Base-by-base conservation (phyloP, 306 rosid genomes). In the Acacia acuminata region DNA sequence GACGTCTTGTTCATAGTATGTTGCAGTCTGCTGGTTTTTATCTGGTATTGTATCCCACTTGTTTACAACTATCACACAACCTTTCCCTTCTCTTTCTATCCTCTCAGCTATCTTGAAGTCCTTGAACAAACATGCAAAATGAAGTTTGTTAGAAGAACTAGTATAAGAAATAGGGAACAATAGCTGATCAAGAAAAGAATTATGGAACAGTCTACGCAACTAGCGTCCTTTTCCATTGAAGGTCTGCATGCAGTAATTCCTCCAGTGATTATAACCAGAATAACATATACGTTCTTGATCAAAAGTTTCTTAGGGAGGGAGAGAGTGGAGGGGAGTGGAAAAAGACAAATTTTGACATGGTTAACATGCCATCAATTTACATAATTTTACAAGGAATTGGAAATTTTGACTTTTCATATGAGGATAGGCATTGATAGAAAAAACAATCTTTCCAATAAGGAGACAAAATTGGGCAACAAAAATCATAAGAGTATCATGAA, bases 31-130 rank as follows among this genome's bases (percentile, higher is more conserved):
- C 85, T 93, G 99, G 79, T 93, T 92, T 81, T 96, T 96, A 83
- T 93, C 90, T 19, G 98, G 96, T 87, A 93, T 91, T 17, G 98
- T 96, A 85, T 96, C 99, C 99, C 99, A 96, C 85, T 96, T 96
- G 86, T 96, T 93, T 43, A 96, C 99, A 63, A 93, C 99, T 60
- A 96, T 91, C 84, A 96, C 89, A 84, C 98, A 96, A 71, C 96
- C 98, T 80, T 96, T 96, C 68, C 97, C 99, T 90, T 91, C 99
- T 75, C 68, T 84, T 88, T 93, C 99, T 82, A 96, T 92, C 86
- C 99, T 90, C 84, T 96, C 99, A 82, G 98, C 99, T 82, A 96
- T 90, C 88, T 86, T 96, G 92, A 45, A 92, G 86, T 96, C 99
- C 99, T 93, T 75, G 81, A 77, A 79, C 72, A 91, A 67, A 76